These are phyloP conservation scores for Byssothecium circinans DNA, from an alignment of 2,329 filamentous ascomycete species.

Conservation along the genomic window DNA sequence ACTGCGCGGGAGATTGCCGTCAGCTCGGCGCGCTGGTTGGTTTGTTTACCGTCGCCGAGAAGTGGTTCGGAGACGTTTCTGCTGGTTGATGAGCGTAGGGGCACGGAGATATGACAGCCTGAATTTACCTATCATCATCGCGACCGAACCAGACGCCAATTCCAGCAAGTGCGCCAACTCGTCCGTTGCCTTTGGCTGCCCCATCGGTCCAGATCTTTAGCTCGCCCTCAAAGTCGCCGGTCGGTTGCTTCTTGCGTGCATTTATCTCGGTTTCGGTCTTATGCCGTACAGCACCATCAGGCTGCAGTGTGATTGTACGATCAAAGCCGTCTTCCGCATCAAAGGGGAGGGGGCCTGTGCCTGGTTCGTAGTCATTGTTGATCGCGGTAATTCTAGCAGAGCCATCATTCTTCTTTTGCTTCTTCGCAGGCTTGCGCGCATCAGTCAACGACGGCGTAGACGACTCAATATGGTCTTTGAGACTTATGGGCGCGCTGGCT, in stretches of 20 bases:
- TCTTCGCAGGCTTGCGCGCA: conserved; percentile 37
- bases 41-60: conserved; percentile 68
- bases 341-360: conserved; percentile 57
- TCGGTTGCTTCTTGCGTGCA: conserved; percentile 51
- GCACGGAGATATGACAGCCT: conserved; percentile 3
- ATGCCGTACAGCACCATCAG: conserved; percentile 57
- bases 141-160: conserved; percentile 68
- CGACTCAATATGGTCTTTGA: conserved; percentile 30
- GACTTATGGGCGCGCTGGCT: conserved; percentile 23
- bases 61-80: conserved; percentile 78
- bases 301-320: conserved; percentile 55
- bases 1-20: conserved; percentile 84
- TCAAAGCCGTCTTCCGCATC: conserved; percentile 65
- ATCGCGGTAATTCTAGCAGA: conserved; percentile 12
- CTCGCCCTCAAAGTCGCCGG: conserved; percentile 50
- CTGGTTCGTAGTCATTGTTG: conserved; percentile 47
- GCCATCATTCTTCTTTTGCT: conserved; percentile 39
- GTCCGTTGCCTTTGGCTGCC: conserved; percentile 62
- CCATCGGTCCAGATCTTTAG: conserved; percentile 67
- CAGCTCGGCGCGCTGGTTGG: conserved; percentile 95
- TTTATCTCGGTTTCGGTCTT: conserved; percentile 55
- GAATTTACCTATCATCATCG: conserved; percentile 55
- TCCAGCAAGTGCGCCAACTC: conserved; percentile 57
- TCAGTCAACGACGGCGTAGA: conserved; percentile 26
- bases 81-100: conserved; percentile 8